These are phyloP conservation scores for Kurtzmaniella cleridarum DNA, from an alignment of 805 yeast species.

Conservation along the genomic window DNA sequence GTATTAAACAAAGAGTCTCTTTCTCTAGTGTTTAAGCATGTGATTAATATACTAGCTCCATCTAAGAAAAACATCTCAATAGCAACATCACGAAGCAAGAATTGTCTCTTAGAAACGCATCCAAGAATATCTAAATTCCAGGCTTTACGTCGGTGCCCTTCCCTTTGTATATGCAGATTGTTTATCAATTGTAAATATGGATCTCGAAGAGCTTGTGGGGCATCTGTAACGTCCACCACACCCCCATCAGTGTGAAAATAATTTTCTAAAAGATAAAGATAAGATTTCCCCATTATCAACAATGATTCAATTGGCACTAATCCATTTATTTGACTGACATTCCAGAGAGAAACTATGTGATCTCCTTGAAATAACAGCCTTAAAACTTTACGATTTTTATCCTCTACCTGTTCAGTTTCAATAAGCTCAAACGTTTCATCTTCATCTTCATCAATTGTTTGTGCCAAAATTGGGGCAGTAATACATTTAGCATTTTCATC, in stretches of 20 bases:
- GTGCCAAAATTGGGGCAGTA: constrained; percentile 3
- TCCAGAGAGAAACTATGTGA: constrained; percentile 65
- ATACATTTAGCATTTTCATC: constrained; percentile 2
- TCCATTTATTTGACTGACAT: constrained; percentile 70
- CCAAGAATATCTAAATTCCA: constrained; percentile 61
- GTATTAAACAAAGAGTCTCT: constrained; percentile 53
- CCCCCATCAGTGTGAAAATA: constrained; percentile 56
- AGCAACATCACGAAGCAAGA: constrained; percentile 74
- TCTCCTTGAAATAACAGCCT: constrained; percentile 68
- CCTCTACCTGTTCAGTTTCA: constrained; percentile 36
- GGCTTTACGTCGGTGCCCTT: constrained; percentile 43
- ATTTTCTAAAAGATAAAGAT: constrained; percentile 64
- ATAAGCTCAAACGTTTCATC: constrained; percentile 1
- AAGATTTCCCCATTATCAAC: constrained; percentile 59
- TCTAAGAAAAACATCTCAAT: constrained; percentile 69
- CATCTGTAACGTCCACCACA: constrained; percentile 64
- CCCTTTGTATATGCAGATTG: neutral
- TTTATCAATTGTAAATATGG: constrained; percentile 61
- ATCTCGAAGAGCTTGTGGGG: constrained; percentile 58
- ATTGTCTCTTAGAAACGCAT: constrained; percentile 68
- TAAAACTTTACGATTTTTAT: constrained; percentile 68
- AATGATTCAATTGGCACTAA: constrained; percentile 73
- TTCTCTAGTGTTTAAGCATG: constrained; percentile 47
- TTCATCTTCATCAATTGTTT: constrained; percentile 5
- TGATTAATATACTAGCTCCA: constrained; percentile 66